Base-by-base conservation (phyloP, 73 alveolate species). In the Blepharisma stoltei region DNA sequence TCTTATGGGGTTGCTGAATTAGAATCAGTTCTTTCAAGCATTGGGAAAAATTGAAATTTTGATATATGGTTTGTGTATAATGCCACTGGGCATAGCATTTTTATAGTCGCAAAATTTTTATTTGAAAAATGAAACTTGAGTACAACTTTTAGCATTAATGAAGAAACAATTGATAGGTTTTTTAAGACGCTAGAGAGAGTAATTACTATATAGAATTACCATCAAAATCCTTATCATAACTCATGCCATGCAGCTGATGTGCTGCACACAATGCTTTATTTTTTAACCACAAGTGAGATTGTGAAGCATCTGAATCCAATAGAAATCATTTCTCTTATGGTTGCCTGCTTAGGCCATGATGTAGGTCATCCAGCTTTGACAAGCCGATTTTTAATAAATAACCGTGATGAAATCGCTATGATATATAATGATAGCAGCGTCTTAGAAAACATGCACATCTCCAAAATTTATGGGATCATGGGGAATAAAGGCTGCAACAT, bases 341-440 rank as follows among this genome's bases (percentile, higher is more conserved):
- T 52, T n/a, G 67, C 67, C 18, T 14, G 67, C 23, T 52, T 52
- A 20, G 67, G 67, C 2, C 67, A 52, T 52, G 67, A 52, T 52
- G 67, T 52, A 52, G 67, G 67, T 2, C 67, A 52, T 52, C 23
- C 23, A 52, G 67, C 32, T 14, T n/a, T n/a, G 67, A 52, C 18
- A n/a, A 52, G 23, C 23, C 0, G 67, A 52, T 52, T 52, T 52
- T 52, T 52, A 20, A 20, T 52, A 52, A 52, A 52, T 52, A n/a
- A 14, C 23, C 23, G 23, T 14, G 32, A 52, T 52, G 18, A 52
- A 6, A 37, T 73, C 27, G 86, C 86, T n/a, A 32, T 67, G 18
- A 52, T 32, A 43, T 78, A 78, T 50, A 78, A 78, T 78, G 86
- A 78, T 67, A 78, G 50, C 18, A 60, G 80, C 0, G 79, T 70